A percentile compares a stretch with the other conserved stretches of the same genome.
These are phyloP conservation scores for Phascolomyces articulosus DNA, from an alignment of 371 early-diverging fungal species.

Conservation along the genomic window DNA sequence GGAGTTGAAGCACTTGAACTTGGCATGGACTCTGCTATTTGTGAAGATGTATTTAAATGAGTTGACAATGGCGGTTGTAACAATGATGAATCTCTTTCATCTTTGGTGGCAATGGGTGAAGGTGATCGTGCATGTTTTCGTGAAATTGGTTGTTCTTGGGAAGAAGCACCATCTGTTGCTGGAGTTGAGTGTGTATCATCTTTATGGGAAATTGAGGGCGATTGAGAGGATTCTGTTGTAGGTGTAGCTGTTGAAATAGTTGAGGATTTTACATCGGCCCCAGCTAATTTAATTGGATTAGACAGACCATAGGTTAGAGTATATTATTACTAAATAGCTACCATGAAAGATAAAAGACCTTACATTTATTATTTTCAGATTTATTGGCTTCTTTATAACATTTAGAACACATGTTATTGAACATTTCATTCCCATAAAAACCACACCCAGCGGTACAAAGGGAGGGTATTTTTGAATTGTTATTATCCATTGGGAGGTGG, in stretches of 20 bases:
- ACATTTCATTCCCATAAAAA: slow-evolving; percentile 61
- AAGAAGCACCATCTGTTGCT: not conserved
- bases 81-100: not conserved
- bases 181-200: not conserved
- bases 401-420: slow-evolving; percentile 81
- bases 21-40: too few species aligned
- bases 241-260: not conserved
- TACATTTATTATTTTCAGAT: slow-evolving; percentile 35
- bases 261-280: not conserved
- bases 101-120: slow-evolving; percentile 23
- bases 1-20: slow-evolving; percentile 16
- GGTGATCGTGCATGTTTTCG: slow-evolving; percentile 41
- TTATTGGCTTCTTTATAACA: slow-evolving; percentile 65
- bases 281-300: not conserved
- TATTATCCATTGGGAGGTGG: slow-evolving; percentile 7
- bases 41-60: too few species aligned
- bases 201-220: not conserved
- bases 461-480: slow-evolving; percentile 41
- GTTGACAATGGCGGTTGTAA: not conserved
- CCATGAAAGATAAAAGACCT: not conserved
- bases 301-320: not conserved
- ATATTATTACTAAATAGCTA: not conserved
- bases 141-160: slow-evolving; percentile 1
- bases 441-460: slow-evolving; percentile 70
- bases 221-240: not conserved